phyloP scores from a whole-genome alignment of 768 basidiomycete genomes.

The Mycena alexandri region DNA sequence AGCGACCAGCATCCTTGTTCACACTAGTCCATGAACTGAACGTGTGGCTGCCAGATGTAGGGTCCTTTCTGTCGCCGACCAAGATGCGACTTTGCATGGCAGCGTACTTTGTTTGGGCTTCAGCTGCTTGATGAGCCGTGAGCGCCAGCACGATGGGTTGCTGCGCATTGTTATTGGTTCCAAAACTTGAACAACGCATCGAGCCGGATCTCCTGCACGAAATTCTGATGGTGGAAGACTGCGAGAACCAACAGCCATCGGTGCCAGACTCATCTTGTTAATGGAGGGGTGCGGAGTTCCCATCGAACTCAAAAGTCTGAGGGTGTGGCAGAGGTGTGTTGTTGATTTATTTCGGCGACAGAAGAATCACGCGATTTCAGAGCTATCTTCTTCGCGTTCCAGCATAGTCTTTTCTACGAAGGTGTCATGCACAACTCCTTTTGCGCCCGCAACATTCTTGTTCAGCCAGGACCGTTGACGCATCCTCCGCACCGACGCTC shows the following conservation, averaged over 20 bases:
- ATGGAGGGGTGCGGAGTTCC: conserved; percentile 38
- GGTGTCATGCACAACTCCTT: conserved; percentile 25
- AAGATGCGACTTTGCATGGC: too few species aligned
- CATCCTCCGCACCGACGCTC: conserved; percentile 28
- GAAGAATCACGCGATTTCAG: background rate
- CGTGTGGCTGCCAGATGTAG: too few species aligned
- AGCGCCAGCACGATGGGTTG: too few species aligned
- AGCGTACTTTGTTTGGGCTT: too few species aligned
- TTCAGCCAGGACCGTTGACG: conserved; percentile 35
- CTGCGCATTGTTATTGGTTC: background rate
- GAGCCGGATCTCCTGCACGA: conserved; percentile 16
- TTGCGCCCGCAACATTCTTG: conserved; percentile 31
- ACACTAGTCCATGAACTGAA: too few species aligned
- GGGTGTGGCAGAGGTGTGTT: background rate
- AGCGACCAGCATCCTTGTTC: too few species aligned
- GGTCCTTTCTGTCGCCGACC: too few species aligned
- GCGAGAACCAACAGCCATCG: too few species aligned
- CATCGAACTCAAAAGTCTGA: conserved; percentile 9
- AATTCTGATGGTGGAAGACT: conserved; percentile 2
- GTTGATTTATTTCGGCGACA: background rate
- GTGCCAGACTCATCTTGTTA: conserved; percentile 33
- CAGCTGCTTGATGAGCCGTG: too few species aligned
- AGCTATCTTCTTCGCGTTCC: conserved; percentile 19
- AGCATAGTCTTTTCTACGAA: conserved; percentile 14
- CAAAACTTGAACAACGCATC: conserved; percentile 31